Conservation (phyloP, 1,284 basidiomycete genomes). For the Taiwanofungus camphoratus region DNA sequence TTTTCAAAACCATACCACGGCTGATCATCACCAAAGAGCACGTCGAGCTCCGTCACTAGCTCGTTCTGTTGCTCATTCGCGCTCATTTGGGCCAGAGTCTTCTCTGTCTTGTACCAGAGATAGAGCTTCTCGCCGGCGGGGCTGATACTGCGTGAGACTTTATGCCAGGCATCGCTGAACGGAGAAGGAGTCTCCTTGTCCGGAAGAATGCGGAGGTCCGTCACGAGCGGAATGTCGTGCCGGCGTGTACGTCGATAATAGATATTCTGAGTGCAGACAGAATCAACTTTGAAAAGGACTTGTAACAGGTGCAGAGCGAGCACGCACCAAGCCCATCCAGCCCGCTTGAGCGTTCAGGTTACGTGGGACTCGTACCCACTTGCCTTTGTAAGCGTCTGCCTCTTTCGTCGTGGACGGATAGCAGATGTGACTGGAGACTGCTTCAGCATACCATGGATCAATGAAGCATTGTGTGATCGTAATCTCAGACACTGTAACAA, state of each 20-base stretch:
- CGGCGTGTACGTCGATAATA: slow-evolving; percentile 84
- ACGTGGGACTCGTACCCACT: slow-evolving; percentile 81
- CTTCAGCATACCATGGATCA: slow-evolving; percentile 43
- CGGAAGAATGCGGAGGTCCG: slow-evolving; percentile 53
- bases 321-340: slow-evolving; percentile 17
- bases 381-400: slow-evolving; percentile 74
- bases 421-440: slow-evolving; percentile 44
- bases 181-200: slow-evolving; percentile 43
- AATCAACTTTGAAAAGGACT: not conserved
- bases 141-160: slow-evolving; percentile 32
- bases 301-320: not conserved
- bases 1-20: slow-evolving; percentile 84
- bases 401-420: slow-evolving; percentile 63
- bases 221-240: slow-evolving; percentile 66
- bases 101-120: slow-evolving; percentile 73
- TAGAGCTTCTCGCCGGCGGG: slow-evolving; percentile 35
- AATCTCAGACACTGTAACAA: slow-evolving; percentile 69
- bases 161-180: slow-evolving; percentile 47
- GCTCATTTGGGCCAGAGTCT: slow-evolving; percentile 53
- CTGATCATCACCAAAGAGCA: slow-evolving; percentile 73
- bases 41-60: slow-evolving; percentile 84
- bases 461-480: slow-evolving; percentile 67
- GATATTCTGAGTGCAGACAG: slow-evolving; percentile 44
- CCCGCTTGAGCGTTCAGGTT: slow-evolving; percentile 65
- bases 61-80: slow-evolving; percentile 48